Evolutionary conservation across 352 stramenopile species (phyloP).

Genomic region (Phytophthora kernoviae): DNA sequence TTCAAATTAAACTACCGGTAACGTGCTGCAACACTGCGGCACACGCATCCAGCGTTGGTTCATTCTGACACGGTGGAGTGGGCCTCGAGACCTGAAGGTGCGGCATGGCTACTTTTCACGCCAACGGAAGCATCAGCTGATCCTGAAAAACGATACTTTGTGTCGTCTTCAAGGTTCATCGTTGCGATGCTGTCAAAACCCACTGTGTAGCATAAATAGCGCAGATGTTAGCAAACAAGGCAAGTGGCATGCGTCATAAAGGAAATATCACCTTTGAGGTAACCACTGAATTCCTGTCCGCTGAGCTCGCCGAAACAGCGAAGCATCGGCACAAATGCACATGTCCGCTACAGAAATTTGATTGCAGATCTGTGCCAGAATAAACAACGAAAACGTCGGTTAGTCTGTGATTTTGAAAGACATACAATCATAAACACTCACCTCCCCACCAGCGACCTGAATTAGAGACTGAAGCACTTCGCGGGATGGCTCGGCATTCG

Average conservation of each 20-base stretch:
- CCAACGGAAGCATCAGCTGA: conserved; percentile 8
- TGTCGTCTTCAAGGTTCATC: conserved; percentile 63
- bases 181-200: conserved; percentile 76
- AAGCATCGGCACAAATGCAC: conserved; percentile 71
- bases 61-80: conserved; percentile 32
- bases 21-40: neutral
- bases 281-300: conserved; percentile 61
- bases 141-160: conserved; percentile 29
- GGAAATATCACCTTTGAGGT: conserved; percentile 56
- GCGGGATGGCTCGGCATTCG: conserved; percentile 72
- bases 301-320: conserved; percentile 60
- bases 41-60: conserved; percentile 10
- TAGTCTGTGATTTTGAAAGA: too few species aligned
- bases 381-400: neutral
- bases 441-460: conserved; percentile 78
- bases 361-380: conserved; percentile 59
- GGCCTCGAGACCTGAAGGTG: conserved; percentile 32
- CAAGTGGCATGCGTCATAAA: neutral
- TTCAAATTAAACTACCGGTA: conserved; percentile 17
- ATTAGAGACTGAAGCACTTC: conserved; percentile 77
- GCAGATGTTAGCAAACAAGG: conserved; percentile 6
- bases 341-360: conserved; percentile 71
- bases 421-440: too few species aligned
- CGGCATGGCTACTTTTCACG: conserved; percentile 13
- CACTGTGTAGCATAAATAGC: conserved; percentile 36